Base-by-base conservation (phyloP, 1,284 basidiomycete genomes). In the Mycena citricolor region DNA sequence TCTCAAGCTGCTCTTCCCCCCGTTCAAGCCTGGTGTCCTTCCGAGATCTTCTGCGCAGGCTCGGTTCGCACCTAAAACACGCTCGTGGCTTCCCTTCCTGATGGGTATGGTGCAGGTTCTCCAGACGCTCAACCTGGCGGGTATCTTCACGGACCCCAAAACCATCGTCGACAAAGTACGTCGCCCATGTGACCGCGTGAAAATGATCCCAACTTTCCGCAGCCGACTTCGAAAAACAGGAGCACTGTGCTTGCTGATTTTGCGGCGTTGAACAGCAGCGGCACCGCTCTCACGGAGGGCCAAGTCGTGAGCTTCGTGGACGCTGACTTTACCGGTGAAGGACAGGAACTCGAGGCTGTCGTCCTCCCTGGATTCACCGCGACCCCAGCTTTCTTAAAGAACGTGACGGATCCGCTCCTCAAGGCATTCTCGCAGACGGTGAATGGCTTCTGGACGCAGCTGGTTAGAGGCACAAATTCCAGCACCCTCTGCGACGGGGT, bases 121-220 rank as follows among this genome's bases (percentile, higher is more conserved):
- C 23, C 90, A 94, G 76, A 86, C 90, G 1, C 83, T 95, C 44
- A 86, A 94, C 65, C 57, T 95, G 32, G 84, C 91, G 0, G 62
- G 76, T 21, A 68, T 90, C 24, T 97, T 80, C 62, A 58, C 72
- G 0, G 94, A 97, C 64, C 83, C 83, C 40, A 97, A 97, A 67
- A 92, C 88, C 0, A 88, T 97, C 61, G 86, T 89, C 12, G 93
- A 97, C 73, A 95, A 77, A 58, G 72, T 69, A 42, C 24, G 61
- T 36, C 12, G 8, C 17, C 10, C 13, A 5, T 23, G 19, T n/a
- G 26, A 17, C 13, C 28, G 23, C 5, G 11, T 32, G 32, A 19
- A 13, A 8, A 19, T 8, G 10, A 44, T 19, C 17, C 29, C 17
- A 31, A 46, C 25, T n/a, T 23, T 35, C 28, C 50, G 32, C 46